Evolutionary conservation across 2,329 filamentous ascomycete genomes (phyloP).

Genomic region (Pyrenophora graminea): DNA sequence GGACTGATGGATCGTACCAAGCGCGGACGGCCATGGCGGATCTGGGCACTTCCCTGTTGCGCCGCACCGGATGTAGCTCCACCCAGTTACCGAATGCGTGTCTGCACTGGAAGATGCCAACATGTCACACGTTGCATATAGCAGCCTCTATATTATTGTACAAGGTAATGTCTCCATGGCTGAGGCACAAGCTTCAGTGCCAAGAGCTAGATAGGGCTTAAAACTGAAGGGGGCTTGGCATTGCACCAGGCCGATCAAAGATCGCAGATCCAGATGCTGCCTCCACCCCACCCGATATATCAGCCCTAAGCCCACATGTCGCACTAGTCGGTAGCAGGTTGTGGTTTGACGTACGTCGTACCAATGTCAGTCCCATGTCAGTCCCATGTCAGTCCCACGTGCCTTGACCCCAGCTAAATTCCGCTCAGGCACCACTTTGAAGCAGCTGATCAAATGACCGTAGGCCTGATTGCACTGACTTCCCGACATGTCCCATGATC

Average conservation of each 20-base stretch:
- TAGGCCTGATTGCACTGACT: slow-evolving; percentile 1
- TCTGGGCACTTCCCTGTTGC: no score
- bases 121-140: no score
- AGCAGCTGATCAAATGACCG: slow-evolving; percentile 5
- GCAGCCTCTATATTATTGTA: no score
- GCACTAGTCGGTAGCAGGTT: not conserved
- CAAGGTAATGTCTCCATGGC: no score
- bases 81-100: no score
- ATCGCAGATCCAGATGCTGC: not conserved
- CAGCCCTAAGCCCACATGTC: not conserved
- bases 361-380: not conserved
- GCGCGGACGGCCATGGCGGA: no score
- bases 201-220: not conserved
- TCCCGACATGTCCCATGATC: slow-evolving; percentile 72
- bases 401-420: not conserved
- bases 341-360: not conserved
- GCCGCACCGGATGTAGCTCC: no score
- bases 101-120: no score
- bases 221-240: not conserved
- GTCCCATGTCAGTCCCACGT: not conserved
- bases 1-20: no score
- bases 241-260: not conserved
- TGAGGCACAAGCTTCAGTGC: not conserved
- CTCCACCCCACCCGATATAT: not conserved
- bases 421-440: not conserved